Conservation (phyloP, 2,329 filamentous ascomycete genomes). For the Amphichorda felina region DNA sequence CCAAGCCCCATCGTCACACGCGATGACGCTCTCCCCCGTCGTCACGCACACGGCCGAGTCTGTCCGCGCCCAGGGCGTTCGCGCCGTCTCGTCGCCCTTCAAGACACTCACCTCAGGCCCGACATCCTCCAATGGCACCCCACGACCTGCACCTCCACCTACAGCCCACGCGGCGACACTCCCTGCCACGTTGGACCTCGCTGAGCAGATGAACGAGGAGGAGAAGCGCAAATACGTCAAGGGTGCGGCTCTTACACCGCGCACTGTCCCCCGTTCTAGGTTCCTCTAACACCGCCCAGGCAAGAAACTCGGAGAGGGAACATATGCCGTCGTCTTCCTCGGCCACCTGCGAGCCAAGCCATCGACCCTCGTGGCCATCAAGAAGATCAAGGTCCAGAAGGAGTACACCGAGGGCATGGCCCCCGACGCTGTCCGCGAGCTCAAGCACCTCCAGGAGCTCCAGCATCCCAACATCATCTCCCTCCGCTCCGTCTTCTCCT, state of each 20-base stretch:
- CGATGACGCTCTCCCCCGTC: constrained; percentile 35
- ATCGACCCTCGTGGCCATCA: constrained; percentile 71
- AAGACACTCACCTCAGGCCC: constrained; percentile 26
- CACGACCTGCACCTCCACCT: constrained; percentile 21
- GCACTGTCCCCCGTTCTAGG: too few relatives aligned
- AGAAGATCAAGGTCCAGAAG: constrained; percentile 80
- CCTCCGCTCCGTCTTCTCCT: constrained; percentile 84
- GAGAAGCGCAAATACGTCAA: constrained; percentile 86
- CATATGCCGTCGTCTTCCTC: constrained; percentile 90
- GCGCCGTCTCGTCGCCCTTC: constrained; percentile 29
- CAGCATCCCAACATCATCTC: constrained; percentile 93
- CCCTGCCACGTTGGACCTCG: constrained; percentile 37
- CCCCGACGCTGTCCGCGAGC: constrained; percentile 89
- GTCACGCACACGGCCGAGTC: constrained; percentile 25
- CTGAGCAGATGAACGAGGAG: constrained; percentile 73
- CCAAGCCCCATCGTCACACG: too few relatives aligned
- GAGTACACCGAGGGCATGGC: constrained; percentile 86
- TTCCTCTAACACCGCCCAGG: constrained; percentile 33
- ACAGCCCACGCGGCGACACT: neutral
- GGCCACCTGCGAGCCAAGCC: constrained; percentile 69
- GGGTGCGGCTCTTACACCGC: constrained; percentile 31
- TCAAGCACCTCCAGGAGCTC: constrained; percentile 90
- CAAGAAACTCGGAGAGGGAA: constrained; percentile 89
- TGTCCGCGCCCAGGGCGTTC: too few relatives aligned
- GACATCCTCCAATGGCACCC: constrained; percentile 30